Percentiles rank a stretch among this genome's conserved stretches.
Evolutionary conservation across 129 eudicot genomes (phyloP).

Genomic region (Tagetes erecta): DNA sequence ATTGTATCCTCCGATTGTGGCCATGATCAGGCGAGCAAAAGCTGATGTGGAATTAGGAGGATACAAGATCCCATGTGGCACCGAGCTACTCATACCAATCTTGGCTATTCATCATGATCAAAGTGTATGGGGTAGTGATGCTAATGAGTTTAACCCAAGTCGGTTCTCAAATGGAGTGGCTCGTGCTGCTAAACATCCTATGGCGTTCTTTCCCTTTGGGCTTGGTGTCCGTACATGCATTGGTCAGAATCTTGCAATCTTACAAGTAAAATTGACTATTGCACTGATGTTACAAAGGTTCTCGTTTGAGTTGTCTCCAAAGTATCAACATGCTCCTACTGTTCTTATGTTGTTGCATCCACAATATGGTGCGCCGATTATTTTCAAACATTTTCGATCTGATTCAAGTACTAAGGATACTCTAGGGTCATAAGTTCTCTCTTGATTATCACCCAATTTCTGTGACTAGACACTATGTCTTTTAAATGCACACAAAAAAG

Average conservation of each 20-base stretch:
- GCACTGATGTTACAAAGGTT: constrained; percentile 60
- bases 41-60: constrained; percentile 66
- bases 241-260: constrained; percentile 81
- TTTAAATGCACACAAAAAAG: constrained; percentile 5
- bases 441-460: background rate
- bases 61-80: constrained; percentile 63
- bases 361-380: constrained; percentile 73
- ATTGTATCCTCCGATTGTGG: constrained; percentile 80
- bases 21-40: constrained; percentile 71
- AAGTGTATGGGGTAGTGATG: constrained; percentile 75
- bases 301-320: constrained; percentile 59
- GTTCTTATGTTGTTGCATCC: constrained; percentile 84
- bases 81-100: constrained; percentile 75
- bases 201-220: constrained; percentile 82
- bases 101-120: constrained; percentile 89
- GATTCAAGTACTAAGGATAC: constrained; percentile 23
- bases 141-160: constrained; percentile 73
- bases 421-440: constrained; percentile 27
- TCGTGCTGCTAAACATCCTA: constrained; percentile 77
- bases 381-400: constrained; percentile 43
- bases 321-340: constrained; percentile 78
- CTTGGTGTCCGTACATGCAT: constrained; percentile 75
- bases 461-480: background rate
- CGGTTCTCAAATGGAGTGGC: constrained; percentile 80
- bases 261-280: constrained; percentile 79